Percentiles rank a stretch among this genome's conserved stretches.
Conservation (phyloP, 345 rosid genomes). For the Melastoma malabathricum region DNA sequence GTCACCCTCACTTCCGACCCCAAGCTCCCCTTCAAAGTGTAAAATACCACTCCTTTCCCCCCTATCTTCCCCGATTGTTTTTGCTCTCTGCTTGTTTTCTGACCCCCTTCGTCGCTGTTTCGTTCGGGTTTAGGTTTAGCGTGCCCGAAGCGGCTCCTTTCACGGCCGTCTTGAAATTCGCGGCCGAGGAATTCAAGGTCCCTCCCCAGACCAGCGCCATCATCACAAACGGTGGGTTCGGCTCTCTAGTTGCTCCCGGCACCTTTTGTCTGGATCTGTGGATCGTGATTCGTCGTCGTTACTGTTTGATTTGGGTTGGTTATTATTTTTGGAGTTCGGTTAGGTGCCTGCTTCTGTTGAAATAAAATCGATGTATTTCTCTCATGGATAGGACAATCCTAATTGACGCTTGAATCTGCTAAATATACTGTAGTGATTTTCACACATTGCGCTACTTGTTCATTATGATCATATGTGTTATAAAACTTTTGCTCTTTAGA, state of each 20-base stretch:
- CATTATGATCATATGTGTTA: too few species aligned
- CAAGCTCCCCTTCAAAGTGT: conserved; percentile 98
- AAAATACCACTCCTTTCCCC: conserved; percentile 6
- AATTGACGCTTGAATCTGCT: too few species aligned
- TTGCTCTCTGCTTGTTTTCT: background rate
- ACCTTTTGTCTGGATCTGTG: background rate
- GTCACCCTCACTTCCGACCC: conserved; percentile 97
- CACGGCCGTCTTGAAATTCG: conserved; percentile 89
- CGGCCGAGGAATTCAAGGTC: conserved; percentile 95
- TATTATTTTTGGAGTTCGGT: too few species aligned
- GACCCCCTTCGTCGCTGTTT: background rate
- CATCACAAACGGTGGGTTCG: conserved; percentile 78
- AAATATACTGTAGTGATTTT: too few species aligned
- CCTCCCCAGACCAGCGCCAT: conserved; percentile 99
- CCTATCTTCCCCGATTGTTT: background rate
- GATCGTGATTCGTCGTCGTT: too few species aligned
- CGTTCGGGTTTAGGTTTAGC: conserved; percentile 79
- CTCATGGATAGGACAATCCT: too few species aligned
- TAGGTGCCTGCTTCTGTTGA: too few species aligned
- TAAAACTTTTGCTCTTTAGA: too few species aligned
- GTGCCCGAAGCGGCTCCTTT: conserved; percentile 98
- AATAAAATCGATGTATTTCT: too few species aligned
- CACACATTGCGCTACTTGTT: too few species aligned
- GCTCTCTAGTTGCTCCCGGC: background rate
- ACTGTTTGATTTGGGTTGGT: too few species aligned